Base-by-base conservation (phyloP, 2,329 filamentous ascomycete genomes). In the Pyricularia sp. region DNA sequence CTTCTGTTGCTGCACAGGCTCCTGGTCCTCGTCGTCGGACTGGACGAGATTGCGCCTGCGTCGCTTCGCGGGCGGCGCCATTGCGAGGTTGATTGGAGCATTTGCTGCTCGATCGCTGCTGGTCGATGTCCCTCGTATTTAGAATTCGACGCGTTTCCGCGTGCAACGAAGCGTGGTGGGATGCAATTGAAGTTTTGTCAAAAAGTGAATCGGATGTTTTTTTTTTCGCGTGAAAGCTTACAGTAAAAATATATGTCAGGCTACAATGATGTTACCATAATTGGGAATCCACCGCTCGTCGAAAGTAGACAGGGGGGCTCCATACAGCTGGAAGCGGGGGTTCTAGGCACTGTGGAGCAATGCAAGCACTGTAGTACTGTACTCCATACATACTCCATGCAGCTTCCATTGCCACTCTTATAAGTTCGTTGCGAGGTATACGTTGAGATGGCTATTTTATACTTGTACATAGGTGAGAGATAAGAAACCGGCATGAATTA, bases 41-140 rank as follows among this genome's bases (percentile, higher is more conserved):
- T 82, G 80, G 70, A 87, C 77, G 73, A 85, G 78, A 76, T 85
- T 87, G 73, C 83, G 84, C 81, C 82, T 86, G 73, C 84, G 84
- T 77, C 87, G 84, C 79, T 86, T 87, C 76, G 84, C 79, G 71
- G 84, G 82, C 78, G 85, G 85, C 74, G 84, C 83, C 86, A 88
- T 88, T 72, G 74, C 75, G 72, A 50, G 31, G 14, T 50, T 28
- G 9, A 26, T 55, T 28, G 28, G 33, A 33, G 42, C 64, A 66
- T 66, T 25, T 66, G 65, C 65, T 66, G 33, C 33, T 42, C 42
- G 28, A 5, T 66, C 17, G 65, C 14, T 28, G 65, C n/a, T 26
- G 23, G 42, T 55, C 42, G 42, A 55, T 55, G 9, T n/a, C 20
- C 42, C 42, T 17, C 20, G 20, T 2, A 9, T 55, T 20, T 20